Conservation (phyloP, 148 eudicot genomes). For the Vaccinium corymbosum region DNA sequence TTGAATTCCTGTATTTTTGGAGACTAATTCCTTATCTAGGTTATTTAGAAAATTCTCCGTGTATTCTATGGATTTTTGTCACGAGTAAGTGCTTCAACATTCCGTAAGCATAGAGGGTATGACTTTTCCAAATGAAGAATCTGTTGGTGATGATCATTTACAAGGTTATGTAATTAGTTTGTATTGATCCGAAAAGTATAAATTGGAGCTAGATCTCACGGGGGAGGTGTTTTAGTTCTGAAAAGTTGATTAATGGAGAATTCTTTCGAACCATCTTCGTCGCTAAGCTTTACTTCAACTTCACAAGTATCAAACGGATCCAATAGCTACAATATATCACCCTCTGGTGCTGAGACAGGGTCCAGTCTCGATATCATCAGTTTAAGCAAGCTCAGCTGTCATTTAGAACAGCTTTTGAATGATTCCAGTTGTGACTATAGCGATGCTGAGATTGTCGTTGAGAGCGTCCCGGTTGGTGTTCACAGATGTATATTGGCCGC, state of each 20-base stretch:
- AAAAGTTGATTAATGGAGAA: constrained; percentile 26
- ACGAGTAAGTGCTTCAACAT: neutral
- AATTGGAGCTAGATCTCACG: neutral
- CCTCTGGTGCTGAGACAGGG: constrained; percentile 25
- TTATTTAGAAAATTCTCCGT: neutral
- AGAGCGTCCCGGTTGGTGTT: constrained; percentile 32
- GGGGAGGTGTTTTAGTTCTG: neutral
- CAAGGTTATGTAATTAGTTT: neutral
- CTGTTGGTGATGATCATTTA: neutral
- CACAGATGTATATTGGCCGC: constrained; percentile 50
- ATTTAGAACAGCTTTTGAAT: constrained; percentile 38
- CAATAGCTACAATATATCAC: constrained; percentile 19
- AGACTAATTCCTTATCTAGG: neutral
- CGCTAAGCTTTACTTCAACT: constrained; percentile 44
- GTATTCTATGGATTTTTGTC: neutral
- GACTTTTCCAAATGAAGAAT: neutral
- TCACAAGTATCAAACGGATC: constrained; percentile 41
- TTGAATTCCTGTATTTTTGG: neutral
- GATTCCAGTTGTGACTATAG: constrained; percentile 26
- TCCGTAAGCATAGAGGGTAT: neutral
- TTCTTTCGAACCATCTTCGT: constrained; percentile 40
- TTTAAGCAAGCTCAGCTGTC: constrained; percentile 39
- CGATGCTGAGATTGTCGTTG: constrained; percentile 42
- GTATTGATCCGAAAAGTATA: neutral
- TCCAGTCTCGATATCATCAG: constrained; percentile 38